Evolutionary conservation across 208 protist species (phyloP), one percentile per base, ranked within the genome.

Genomic region (Trypanosoma congolense): DNA sequence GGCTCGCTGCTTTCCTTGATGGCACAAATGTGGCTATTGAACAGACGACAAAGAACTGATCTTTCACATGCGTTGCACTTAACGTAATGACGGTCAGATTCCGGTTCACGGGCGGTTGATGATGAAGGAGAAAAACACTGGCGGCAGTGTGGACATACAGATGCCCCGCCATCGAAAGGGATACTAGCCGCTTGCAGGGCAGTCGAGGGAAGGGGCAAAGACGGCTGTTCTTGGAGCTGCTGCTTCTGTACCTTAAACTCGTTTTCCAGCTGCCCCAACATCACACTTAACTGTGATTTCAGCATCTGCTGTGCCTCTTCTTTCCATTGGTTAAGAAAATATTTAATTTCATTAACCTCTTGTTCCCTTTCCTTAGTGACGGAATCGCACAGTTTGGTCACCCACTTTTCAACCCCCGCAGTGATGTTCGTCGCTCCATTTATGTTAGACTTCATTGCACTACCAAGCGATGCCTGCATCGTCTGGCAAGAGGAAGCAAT

Each of bases 91-190:
- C 59, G 41, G 16, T 63, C 67, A 56, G 71, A 83, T 47, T 56
- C 52, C 8, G 24, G 30, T 57, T 83, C 67, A 57, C 79, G 76
- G 0, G 10, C 14, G 16, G 5, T n/a, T 6, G 68, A 50, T 21
- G 18, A 16, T 19, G 24, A 18, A 8, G 18, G 5, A 1, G 50
- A 46, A 38, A 77, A 49, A 12, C 26, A 19, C 49, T 72, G 64
- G 18, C 48, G 40, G 66, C 77, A 85, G 54, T 70, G 65, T 51
- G 33, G 36, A 56, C 77, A 85, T 9, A 40, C 2, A 4, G 29
- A 24, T 35, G 48, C 55, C 28, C 36, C 44, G 2, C 1, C 0
- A 16, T 5, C n/a, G 9, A 31, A 14, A 2, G 10, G 19, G 25
- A 22, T 8, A 29, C 33, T 38, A 6, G 33, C 6, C 33, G 9